Evolutionary conservation across 352 stramenopile species (phyloP).

Genomic region (Thraustotheca clavata): DNA sequence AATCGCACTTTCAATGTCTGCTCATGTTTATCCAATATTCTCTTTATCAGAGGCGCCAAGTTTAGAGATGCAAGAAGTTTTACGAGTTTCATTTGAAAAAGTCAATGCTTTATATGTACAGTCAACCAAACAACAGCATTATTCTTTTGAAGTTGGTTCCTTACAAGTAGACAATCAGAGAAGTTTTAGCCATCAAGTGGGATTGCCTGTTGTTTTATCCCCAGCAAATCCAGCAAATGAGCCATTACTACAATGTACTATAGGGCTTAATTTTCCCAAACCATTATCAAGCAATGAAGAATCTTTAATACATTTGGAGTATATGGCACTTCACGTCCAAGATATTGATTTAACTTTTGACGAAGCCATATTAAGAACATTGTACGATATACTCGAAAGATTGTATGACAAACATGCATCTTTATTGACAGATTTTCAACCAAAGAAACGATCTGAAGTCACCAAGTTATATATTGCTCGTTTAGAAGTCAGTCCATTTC

Average conservation of each 20-base stretch:
- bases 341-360: slow-evolving; percentile 21
- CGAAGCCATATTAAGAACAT: slow-evolving; percentile 16
- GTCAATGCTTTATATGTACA: background rate
- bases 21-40: background rate
- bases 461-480: slow-evolving; percentile 11
- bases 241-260: background rate
- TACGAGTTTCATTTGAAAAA: slow-evolving; percentile 7
- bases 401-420: slow-evolving; percentile 15
- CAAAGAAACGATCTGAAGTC: too few species aligned
- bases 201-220: slow-evolving; percentile 9
- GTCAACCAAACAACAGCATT: slow-evolving; percentile 11
- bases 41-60: background rate
- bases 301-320: slow-evolving; percentile 4
- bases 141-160: background rate
- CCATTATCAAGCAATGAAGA: background rate
- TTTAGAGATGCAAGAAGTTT: slow-evolving; percentile 6
- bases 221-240: background rate
- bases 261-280: background rate
- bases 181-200: slow-evolving; percentile 1
- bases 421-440: background rate
- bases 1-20: slow-evolving; percentile 10
- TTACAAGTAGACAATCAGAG: slow-evolving; percentile 22
- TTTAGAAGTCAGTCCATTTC: slow-evolving; percentile 15
- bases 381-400: slow-evolving; percentile 15
- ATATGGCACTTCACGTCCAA: background rate